These are phyloP conservation scores for Trichosporon ovoides DNA, from an alignment of 1,284 basidiomycete genomes.

Conservation along the genomic window DNA sequence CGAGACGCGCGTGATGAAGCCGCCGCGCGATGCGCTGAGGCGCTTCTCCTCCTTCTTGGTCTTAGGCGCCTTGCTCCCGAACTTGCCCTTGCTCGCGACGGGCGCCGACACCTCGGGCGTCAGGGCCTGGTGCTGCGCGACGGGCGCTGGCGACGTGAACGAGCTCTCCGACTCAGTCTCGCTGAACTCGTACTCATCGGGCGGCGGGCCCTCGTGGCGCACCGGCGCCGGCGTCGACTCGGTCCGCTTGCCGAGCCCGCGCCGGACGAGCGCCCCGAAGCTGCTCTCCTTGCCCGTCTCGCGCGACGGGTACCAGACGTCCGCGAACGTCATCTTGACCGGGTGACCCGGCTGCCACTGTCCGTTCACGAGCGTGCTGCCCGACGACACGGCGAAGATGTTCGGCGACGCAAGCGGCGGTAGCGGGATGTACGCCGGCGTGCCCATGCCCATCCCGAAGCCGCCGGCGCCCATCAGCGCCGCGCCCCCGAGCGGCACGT, in stretches of 20 bases:
- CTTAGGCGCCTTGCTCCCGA: constrained; percentile 10
- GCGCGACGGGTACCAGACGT: constrained; percentile 41
- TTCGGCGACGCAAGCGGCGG: constrained; percentile 17
- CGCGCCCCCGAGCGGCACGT: constrained; percentile 9
- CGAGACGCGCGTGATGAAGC: constrained; percentile 23
- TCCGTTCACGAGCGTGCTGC: constrained; percentile 40
- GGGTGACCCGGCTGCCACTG: constrained; percentile 36
- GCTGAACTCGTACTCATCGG: constrained; percentile 17
- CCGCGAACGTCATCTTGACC: constrained; percentile 35
- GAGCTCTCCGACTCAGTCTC: constrained; percentile 14
- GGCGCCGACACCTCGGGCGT: not conserved
- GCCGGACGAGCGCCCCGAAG: constrained; percentile 30
- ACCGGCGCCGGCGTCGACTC: not conserved
- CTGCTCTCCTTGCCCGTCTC: constrained; percentile 25
- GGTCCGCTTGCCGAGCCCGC: constrained; percentile 19
- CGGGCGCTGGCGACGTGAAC: constrained; percentile 1
- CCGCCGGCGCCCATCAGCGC: constrained; percentile 34
- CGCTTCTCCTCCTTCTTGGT: constrained; percentile 15
- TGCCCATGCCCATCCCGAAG: constrained; percentile 14
- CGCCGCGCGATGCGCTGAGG: constrained; percentile 13
- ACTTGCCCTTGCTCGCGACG: constrained; percentile 8
- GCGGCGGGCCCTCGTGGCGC: constrained; percentile 9
- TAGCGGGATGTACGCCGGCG: constrained; percentile 16
- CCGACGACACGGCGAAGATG: constrained; percentile 29
- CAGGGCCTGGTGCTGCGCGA: constrained; percentile 1